Evolutionary conservation across 1,139 yeast genomes (phyloP).

Genomic region (Debaryomyces coudertii): DNA sequence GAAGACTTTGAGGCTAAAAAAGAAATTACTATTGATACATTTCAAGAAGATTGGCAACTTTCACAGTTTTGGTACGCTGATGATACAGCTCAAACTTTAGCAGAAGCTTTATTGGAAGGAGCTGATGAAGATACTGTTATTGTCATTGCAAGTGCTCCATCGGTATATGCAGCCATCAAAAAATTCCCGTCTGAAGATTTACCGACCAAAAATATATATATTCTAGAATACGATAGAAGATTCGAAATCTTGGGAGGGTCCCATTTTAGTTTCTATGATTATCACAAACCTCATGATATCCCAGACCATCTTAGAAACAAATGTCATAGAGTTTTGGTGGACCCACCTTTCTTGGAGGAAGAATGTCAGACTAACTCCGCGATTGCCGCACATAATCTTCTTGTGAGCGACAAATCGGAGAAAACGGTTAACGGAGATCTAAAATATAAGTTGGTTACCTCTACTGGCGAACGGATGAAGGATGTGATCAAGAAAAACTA

Average conservation of each 20-base stretch:
- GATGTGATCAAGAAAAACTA: constrained; percentile 60
- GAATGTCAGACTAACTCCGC: constrained; percentile 82
- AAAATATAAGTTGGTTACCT: constrained; percentile 61
- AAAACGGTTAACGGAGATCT: constrained; percentile 43
- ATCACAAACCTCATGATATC: constrained; percentile 64
- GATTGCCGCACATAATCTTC: constrained; percentile 63
- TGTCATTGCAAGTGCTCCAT: constrained; percentile 85
- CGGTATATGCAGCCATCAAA: constrained; percentile 83
- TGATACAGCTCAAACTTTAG: constrained; percentile 67
- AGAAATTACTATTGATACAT: constrained; percentile 56
- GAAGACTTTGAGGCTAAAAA: constrained; percentile 40
- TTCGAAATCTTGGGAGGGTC: constrained; percentile 68
- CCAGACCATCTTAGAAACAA: constrained; percentile 61
- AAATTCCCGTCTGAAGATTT: constrained; percentile 52
- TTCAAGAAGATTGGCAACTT: constrained; percentile 91
- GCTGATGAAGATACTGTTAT: constrained; percentile 72
- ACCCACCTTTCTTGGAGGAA: constrained; percentile 84
- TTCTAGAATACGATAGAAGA: constrained; percentile 77
- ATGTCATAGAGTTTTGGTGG: constrained; percentile 76
- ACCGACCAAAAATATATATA: constrained; percentile 69
- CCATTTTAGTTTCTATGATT: constrained; percentile 74
- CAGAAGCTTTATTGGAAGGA: constrained; percentile 71
- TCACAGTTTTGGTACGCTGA: constrained; percentile 91
- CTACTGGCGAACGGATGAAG: constrained; percentile 89
- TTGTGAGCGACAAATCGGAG: constrained; percentile 42